Conservation (phyloP, 2,329 filamentous ascomycete species). For the Aspergillus pseudoglaucus region DNA sequence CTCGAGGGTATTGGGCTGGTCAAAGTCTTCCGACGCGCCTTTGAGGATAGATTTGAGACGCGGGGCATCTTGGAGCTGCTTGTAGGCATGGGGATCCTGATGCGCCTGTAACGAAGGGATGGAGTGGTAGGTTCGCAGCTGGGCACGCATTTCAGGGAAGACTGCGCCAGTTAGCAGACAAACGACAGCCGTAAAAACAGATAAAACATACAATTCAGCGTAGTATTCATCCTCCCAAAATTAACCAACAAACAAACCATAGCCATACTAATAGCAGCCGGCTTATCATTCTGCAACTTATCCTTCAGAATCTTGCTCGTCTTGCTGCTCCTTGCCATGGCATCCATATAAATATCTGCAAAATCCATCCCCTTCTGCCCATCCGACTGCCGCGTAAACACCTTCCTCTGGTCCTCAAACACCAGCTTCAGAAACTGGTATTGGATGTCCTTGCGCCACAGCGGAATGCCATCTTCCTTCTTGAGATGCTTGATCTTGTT, state of each 20-base stretch:
- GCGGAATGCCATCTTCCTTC: constrained; percentile 60
- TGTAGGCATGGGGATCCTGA: constrained; percentile 93
- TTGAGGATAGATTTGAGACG: constrained; percentile 95
- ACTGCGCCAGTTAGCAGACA: constrained; percentile 48
- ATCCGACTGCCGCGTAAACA: constrained; percentile 91
- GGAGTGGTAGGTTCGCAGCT: constrained; percentile 93
- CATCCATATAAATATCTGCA: constrained; percentile 94
- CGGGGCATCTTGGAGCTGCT: constrained; percentile 93
- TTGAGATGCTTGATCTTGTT: constrained; percentile 63
- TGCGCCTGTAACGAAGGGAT: constrained; percentile 94
- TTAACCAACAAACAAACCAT: constrained; percentile 99
- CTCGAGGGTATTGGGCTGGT: constrained; percentile 76
- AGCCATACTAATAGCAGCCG: constrained; percentile 93
- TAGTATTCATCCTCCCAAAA: constrained; percentile 97
- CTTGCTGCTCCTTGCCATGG: constrained; percentile 97
- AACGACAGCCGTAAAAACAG: constrained; percentile 3
- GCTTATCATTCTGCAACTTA: constrained; percentile 85
- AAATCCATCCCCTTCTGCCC: constrained; percentile 68
- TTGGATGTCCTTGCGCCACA: constrained; percentile 63
- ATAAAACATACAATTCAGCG: constrained; percentile 72
- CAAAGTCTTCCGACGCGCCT: constrained; percentile 84
- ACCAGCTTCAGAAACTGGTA: constrained; percentile 58
- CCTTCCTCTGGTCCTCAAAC: constrained; percentile 55
- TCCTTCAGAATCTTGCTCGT: constrained; percentile 98
- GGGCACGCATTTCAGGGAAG: constrained; percentile 98